These are phyloP conservation scores for Aegilops umbellulata DNA, from an alignment of 176 grass and related monocot genomes.

Conservation along the genomic window DNA sequence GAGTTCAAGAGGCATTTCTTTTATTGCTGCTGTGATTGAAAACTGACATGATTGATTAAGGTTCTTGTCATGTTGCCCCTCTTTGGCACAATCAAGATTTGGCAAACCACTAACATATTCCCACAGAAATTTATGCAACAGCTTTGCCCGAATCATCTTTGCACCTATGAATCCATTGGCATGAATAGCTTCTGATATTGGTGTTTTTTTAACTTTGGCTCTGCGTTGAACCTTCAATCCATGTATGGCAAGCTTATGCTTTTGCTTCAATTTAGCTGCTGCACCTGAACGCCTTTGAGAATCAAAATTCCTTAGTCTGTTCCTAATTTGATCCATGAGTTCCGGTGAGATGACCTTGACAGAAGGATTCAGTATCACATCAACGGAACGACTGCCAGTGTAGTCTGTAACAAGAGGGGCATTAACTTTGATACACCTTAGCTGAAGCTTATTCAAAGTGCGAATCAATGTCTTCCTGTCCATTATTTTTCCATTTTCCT, in stretches of 20 bases:
- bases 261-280: slow-evolving; percentile 60
- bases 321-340: slow-evolving; percentile 72
- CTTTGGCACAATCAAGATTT: slow-evolving; percentile 43
- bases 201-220: slow-evolving; percentile 47
- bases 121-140: slow-evolving; percentile 90
- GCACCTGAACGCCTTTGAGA: slow-evolving; percentile 44
- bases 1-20: slow-evolving; percentile 85
- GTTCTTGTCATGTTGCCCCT: slow-evolving; percentile 36
- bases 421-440: slow-evolving; percentile 79
- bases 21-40: slow-evolving; percentile 66
- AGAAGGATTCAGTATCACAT: slow-evolving; percentile 77
- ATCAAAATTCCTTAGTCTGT: slow-evolving; percentile 72
- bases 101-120: slow-evolving; percentile 53
- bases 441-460: slow-evolving; percentile 83
- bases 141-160: slow-evolving; percentile 84
- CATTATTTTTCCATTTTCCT: slow-evolving; percentile 68
- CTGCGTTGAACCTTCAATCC: slow-evolving; percentile 37
- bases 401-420: slow-evolving; percentile 74
- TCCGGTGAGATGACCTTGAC: slow-evolving; percentile 59
- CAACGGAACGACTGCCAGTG: slow-evolving; percentile 58
- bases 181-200: slow-evolving; percentile 65
- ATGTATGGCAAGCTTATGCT: slow-evolving; percentile 34
- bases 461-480: slow-evolving; percentile 77
- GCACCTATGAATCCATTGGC: slow-evolving; percentile 81
- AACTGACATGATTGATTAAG: slow-evolving; percentile 47